These are phyloP conservation scores for Zasmidium angulare DNA, from an alignment of 2,329 filamentous ascomycete species.

Conservation along the genomic window DNA sequence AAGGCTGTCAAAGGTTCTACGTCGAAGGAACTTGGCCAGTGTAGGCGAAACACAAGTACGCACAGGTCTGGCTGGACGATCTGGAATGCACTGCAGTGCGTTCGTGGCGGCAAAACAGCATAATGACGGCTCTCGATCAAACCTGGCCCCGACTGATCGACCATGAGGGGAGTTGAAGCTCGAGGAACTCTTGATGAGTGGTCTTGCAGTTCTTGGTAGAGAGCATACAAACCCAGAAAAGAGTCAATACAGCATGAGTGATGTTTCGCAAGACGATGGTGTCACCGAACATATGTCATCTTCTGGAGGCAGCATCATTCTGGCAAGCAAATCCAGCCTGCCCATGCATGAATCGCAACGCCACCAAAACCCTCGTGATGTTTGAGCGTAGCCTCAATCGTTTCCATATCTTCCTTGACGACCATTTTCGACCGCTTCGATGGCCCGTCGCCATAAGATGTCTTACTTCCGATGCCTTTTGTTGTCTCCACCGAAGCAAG, in stretches of 20 bases:
- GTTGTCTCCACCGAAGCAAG: background rate
- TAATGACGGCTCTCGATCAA: constrained; percentile 8
- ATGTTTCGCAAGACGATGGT: no score
- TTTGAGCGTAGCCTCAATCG: background rate
- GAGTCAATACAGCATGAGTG: no score
- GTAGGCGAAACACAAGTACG: no score
- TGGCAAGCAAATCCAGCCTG: background rate
- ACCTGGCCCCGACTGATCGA: background rate
- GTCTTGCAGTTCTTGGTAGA: no score
- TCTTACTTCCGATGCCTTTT: background rate
- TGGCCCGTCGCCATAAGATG: background rate
- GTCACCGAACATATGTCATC: background rate
- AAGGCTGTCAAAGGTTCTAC: no score
- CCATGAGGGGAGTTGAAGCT: background rate
- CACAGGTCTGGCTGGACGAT: no score
- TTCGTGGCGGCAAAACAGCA: background rate
- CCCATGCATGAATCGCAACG: constrained; percentile 1
- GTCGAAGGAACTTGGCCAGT: no score
- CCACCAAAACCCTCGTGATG: background rate
- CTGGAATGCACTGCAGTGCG: no score
- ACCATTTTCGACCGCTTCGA: background rate
- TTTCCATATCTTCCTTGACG: background rate
- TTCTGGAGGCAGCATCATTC: background rate
- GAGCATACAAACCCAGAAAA: no score
- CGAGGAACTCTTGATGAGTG: background rate